Evolutionary conservation across 495 filamentous ascomycete species (phyloP).

Genomic region (Neurospora pannonica): DNA sequence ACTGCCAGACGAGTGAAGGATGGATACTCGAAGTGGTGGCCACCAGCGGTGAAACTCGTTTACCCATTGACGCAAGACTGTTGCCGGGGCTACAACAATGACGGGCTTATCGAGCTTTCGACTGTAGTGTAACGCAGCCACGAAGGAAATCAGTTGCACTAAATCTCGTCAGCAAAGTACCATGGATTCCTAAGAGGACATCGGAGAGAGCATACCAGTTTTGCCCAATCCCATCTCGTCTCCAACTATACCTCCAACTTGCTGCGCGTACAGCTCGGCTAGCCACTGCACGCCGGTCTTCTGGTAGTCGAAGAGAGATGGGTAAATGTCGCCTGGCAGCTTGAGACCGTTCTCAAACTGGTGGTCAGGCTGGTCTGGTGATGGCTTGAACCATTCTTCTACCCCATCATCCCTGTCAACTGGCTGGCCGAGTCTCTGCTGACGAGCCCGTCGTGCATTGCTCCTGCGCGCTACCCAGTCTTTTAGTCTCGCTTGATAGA

Average conservation of each 20-base stretch:
- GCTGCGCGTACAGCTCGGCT: conserved; percentile 81
- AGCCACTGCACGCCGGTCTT: conserved; percentile 94
- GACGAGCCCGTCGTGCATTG: conserved; percentile 46
- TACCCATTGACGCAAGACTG: conserved; percentile 93
- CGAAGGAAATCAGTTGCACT: conserved; percentile 81
- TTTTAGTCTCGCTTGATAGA: conserved; percentile 68
- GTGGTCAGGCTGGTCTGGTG: conserved; percentile 68
- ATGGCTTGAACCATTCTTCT: conserved; percentile 77
- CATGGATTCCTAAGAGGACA: not conserved
- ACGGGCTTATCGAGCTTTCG: conserved; percentile 72
- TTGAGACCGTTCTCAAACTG: conserved; percentile 63
- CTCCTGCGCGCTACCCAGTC: conserved; percentile 65
- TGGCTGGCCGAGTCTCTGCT: conserved; percentile 23
- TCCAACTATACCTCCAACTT: conserved; percentile 87
- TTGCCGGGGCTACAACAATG: conserved; percentile 85
- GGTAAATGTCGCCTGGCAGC: conserved; percentile 84
- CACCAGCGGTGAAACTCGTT: conserved; percentile 98
- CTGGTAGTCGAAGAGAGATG: conserved; percentile 87
- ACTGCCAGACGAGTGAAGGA: conserved; percentile 88
- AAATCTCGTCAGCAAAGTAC: not conserved
- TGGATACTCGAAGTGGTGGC: conserved; percentile 89
- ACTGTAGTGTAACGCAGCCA: conserved; percentile 86
- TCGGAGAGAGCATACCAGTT: conserved; percentile 36
- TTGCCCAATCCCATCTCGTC: conserved; percentile 99
- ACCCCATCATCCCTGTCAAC: conserved; percentile 30